These are phyloP conservation scores for Aleurites moluccanus DNA, from an alignment of 441 rosid genomes.

Conservation along the genomic window DNA sequence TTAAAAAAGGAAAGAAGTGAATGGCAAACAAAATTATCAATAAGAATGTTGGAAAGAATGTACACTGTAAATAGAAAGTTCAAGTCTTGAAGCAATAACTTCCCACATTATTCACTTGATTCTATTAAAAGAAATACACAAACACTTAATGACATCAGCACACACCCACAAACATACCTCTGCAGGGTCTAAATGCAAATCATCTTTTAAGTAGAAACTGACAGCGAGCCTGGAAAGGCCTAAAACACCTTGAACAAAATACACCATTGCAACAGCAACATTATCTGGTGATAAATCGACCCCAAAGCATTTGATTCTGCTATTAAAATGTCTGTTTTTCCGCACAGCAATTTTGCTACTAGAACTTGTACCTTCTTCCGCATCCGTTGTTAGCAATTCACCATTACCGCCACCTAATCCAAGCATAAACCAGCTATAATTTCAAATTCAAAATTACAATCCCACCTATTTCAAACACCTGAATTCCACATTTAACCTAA, in stretches of 20 bases:
- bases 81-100: neutral
- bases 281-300: slow-evolving; percentile 92
- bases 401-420: slow-evolving; percentile 29
- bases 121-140: neutral
- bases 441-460: neutral
- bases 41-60: neutral
- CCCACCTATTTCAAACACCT: too few relatives aligned
- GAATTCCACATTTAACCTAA: neutral
- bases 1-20: neutral
- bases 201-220: slow-evolving; percentile 90
- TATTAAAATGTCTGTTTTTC: slow-evolving; percentile 36
- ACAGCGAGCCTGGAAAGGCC: slow-evolving; percentile 94
- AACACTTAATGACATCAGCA: neutral
- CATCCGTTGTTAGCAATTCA: slow-evolving; percentile 40
- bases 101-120: neutral
- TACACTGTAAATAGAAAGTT: neutral
- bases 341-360: slow-evolving; percentile 35
- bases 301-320: slow-evolving; percentile 51
- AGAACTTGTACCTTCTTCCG: slow-evolving; percentile 37
- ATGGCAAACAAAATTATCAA: neutral
- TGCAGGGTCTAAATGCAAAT: slow-evolving; percentile 95
- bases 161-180: slow-evolving; percentile 48
- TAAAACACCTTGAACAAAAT: slow-evolving; percentile 98
- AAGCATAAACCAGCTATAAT: neutral
- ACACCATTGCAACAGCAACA: slow-evolving; percentile 94